Evolutionary conservation across 1,284 basidiomycete species (phyloP), one percentile per base, ranked within the genome.

Genomic region (Sanguinoderma infundibulare): DNA sequence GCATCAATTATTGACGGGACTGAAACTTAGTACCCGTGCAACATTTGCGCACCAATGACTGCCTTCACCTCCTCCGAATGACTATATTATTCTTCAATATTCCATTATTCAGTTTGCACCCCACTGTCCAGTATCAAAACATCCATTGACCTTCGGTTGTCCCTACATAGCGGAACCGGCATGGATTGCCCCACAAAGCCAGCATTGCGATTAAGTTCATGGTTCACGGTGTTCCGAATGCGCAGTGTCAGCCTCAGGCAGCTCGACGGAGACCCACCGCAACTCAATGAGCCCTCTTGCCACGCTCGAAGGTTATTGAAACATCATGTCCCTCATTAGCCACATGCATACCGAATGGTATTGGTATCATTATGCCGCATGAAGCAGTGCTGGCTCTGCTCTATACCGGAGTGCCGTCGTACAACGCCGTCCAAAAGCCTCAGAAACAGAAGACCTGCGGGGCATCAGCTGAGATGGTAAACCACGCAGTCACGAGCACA

Each of bases 361-460:
- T 35, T 55, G 39, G 47, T 36, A 57, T 57, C 44, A 55, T 39
- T 59, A 61, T 51, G 28, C 54, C 56, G 57, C 57, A 59, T 46
- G 53, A 59, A 55, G 57, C 55, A 64, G 42, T 54, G 53, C 51
- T 50, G 53, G 35, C 50, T 51, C 46, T 57, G 35, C 50, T 51
- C 46, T 57, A 62, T 44, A 36, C 10, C 53, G 30, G 42, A 15
- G 3, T 52, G 30, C 49, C 35, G 55, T 46, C 32, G 47, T 28
- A 36, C 6, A 30, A 32, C 55, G 40, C 36, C 26, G 15, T 30
- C 20, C 53, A 39, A 14, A n/a, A n/a, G 47, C 26, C 59, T 57
- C 32, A 65, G 64, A 65, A 65, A 51, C 64, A 67, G 72, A 90
- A 91, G 64, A 90, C 83, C 88, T 73, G 60, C 9, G 32, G 20